Evolutionary conservation across 169 alveolate genomes (phyloP), one percentile per base, ranked within the genome.

Genomic region (Neospora caninum): DNA sequence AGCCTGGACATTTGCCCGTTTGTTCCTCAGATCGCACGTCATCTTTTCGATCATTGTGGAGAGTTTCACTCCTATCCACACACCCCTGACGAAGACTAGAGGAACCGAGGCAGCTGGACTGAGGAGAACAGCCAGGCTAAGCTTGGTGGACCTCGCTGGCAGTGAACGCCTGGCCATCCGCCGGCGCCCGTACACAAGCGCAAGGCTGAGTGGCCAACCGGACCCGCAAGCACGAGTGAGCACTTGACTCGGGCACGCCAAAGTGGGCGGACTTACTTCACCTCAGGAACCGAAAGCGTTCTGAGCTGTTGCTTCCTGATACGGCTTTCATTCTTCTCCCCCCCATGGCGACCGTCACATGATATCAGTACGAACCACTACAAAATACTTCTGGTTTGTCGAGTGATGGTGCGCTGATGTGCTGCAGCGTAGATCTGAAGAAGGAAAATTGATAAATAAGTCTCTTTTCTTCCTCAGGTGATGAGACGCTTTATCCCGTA

Each of bases 21-120:
- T 34, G 41, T 45, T 34, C 34, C 27, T 22, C 87, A 96, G 98
- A 95, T 95, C 97, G 34, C 98, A 96, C 53, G 96, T 97, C 70
- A 92, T 96, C 93, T 96, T 96, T 94, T 95, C 96, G 27, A 95
- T 95, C 82, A 93, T 95, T 86, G 89, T 95, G 84, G 96, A 95
- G 91, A 93, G 95, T 31, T 80, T 95, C 80, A 95, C 93, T 36
- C 92, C 94, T 69, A 93, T 89, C 64, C 89, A 92, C 92, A 39
- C 87, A 39, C 43, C 42, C 7, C 45, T 34, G 53, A 78, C 41
- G 45, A 78, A 78, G 18, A 45, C 45, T 22, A 78, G 45, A 34
- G 78, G 34, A 64, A 34, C 42, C 25, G 87, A 78, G 87, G 87
- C 87, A 27, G 39, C 7, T 34, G 87, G 87, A 27, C 27, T 78